Conservation (phyloP, 2,329 filamentous ascomycete species). For the Pseudogymnoascus destructans region DNA sequence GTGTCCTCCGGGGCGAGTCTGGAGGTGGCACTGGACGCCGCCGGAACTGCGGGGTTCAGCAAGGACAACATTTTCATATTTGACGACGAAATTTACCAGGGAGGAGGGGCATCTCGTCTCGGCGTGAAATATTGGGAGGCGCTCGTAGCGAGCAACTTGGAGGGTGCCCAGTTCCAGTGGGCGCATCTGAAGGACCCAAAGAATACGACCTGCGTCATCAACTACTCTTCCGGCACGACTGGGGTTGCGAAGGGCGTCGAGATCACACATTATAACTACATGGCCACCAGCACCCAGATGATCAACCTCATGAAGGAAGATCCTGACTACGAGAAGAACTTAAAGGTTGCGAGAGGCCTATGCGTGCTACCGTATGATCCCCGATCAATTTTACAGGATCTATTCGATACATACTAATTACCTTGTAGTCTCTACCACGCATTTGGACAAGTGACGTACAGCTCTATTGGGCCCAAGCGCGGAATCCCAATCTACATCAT, state of each 20-base stretch:
- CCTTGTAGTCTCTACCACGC: slow-evolving; percentile 62
- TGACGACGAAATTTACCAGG: slow-evolving; percentile 41
- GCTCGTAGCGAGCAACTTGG: slow-evolving; percentile 38
- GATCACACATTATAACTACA: slow-evolving; percentile 65
- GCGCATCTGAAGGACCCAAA: slow-evolving; percentile 38
- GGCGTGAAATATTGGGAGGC: slow-evolving; percentile 50
- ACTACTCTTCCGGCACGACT: slow-evolving; percentile 70
- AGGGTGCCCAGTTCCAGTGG: slow-evolving; percentile 51
- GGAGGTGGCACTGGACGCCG: slow-evolving; percentile 53
- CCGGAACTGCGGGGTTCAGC: slow-evolving; percentile 41
- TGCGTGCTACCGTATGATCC: slow-evolving; percentile 17
- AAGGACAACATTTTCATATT: slow-evolving; percentile 49
- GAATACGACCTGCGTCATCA: slow-evolving; percentile 50
- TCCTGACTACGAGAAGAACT: slow-evolving; percentile 11
- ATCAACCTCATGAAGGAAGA: slow-evolving; percentile 15
- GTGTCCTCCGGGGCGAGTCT: slow-evolving; percentile 49
- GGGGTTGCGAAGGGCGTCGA: slow-evolving; percentile 74
- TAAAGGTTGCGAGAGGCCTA: slow-evolving; percentile 18
- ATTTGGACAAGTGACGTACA: slow-evolving; percentile 58
- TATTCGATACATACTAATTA: slow-evolving; percentile 43
- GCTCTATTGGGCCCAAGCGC: slow-evolving; percentile 42
- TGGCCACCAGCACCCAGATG: slow-evolving; percentile 55
- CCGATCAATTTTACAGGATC: neutral
- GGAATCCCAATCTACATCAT: slow-evolving; percentile 64
- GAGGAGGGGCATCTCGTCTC: slow-evolving; percentile 25